Conservation (phyloP, 306 rosid genomes). For the Quercus ilex region DNA sequence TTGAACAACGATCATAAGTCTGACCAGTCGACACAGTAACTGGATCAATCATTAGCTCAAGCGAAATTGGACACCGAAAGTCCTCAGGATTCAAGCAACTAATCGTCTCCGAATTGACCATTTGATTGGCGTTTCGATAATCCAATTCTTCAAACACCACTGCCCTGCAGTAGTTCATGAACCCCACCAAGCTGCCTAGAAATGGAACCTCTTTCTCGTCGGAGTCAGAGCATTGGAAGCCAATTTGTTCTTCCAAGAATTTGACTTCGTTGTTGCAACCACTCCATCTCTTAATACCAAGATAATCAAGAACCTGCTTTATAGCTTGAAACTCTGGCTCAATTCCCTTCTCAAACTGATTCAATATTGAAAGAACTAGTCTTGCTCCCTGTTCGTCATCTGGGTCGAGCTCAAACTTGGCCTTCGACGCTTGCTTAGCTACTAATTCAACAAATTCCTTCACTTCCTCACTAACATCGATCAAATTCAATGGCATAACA, state of each 20-base stretch:
- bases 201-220: constrained; percentile 38
- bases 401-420: constrained; percentile 35
- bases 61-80: constrained; percentile 80
- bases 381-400: constrained; percentile 30
- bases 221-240: constrained; percentile 10
- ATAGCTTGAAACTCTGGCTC: constrained; percentile 43
- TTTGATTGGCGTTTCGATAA: neutral
- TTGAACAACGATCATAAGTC: constrained; percentile 77
- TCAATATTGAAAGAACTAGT: constrained; percentile 25
- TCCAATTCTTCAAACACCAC: constrained; percentile 55
- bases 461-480: constrained; percentile 48
- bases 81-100: constrained; percentile 53
- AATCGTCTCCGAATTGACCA: constrained; percentile 29
- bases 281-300: constrained; percentile 52
- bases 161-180: constrained; percentile 58
- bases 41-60: constrained; percentile 77
- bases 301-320: constrained; percentile 35
- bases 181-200: constrained; percentile 55
- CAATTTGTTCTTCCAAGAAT: constrained; percentile 60
- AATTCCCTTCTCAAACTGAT: constrained; percentile 46
- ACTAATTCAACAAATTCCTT: constrained; percentile 60
- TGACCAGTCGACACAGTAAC: constrained; percentile 89
- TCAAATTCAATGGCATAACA: constrained; percentile 42
- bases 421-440: constrained; percentile 51
- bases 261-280: constrained; percentile 54